Percentiles rank a stretch among this genome's conserved stretches.
phyloP scores from a whole-genome alignment of 73 alveolate genomes.

The Tetrahymena borealis region DNA sequence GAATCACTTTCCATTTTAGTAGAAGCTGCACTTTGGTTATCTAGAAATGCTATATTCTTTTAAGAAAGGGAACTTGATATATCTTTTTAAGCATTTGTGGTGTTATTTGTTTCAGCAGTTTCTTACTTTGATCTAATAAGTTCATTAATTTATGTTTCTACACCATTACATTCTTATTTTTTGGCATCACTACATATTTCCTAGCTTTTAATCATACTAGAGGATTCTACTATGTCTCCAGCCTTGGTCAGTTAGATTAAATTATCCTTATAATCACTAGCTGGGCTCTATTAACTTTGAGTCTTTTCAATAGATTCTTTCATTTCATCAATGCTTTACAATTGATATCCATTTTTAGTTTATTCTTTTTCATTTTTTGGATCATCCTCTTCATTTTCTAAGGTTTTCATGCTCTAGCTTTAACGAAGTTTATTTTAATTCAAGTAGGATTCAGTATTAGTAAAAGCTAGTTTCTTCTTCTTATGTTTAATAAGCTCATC shows the following conservation, averaged over 20 bases:
- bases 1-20: not conserved
- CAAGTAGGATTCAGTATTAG: not conserved
- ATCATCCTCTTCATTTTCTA: not conserved
- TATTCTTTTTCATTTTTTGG: not conserved
- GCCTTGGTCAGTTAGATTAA: not conserved
- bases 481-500: not conserved
- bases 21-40: not conserved
- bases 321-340: not conserved
- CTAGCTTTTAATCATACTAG: not conserved
- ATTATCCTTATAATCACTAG: not conserved
- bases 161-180: not conserved
- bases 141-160: not conserved
- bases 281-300: not conserved
- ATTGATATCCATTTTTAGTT: not conserved
- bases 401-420: not conserved
- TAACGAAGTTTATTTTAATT: not conserved
- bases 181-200: not conserved
- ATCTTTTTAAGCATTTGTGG: not conserved
- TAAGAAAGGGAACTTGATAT: not conserved
- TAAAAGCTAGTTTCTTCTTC: not conserved
- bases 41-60: not conserved
- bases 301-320: not conserved
- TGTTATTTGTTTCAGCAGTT: not conserved
- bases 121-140: not conserved
- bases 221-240: not conserved